Percentiles rank a stretch among this genome's conserved stretches.
Conservation (phyloP, 805 yeast species). For the Ascoidea rubescens region DNA sequence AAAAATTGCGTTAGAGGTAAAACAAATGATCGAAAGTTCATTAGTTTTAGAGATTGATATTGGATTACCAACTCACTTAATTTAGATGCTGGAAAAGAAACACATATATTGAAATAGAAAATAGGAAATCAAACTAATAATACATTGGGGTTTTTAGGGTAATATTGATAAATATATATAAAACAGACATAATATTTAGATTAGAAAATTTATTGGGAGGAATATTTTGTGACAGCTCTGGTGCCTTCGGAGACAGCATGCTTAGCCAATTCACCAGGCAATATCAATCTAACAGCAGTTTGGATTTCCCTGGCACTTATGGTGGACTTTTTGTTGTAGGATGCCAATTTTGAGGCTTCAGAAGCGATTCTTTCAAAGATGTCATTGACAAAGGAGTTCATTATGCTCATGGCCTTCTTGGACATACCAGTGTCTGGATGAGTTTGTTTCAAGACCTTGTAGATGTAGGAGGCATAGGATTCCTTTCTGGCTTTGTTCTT, state of each 20-base stretch:
- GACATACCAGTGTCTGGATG: slow-evolving; percentile 99
- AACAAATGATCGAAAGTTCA: too few species aligned
- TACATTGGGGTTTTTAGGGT: too few species aligned
- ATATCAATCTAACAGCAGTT: slow-evolving; percentile 94
- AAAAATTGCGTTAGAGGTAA: too few species aligned
- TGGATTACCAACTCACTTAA: too few species aligned
- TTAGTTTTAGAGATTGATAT: too few species aligned
- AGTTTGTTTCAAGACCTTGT: slow-evolving; percentile 97
- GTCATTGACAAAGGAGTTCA: slow-evolving; percentile 97
- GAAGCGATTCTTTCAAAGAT: slow-evolving; percentile 96
- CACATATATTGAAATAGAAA: too few species aligned
- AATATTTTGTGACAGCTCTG: slow-evolving; percentile 94
- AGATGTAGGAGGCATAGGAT: slow-evolving; percentile 94
- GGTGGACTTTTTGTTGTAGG: slow-evolving; percentile 96
- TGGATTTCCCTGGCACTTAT: slow-evolving; percentile 97
- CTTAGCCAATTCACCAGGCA: slow-evolving; percentile 97
- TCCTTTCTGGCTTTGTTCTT: slow-evolving; percentile 94
- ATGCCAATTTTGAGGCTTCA: slow-evolving; percentile 97
- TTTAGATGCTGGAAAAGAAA: too few species aligned
- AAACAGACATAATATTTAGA: too few species aligned
- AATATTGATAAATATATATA: too few species aligned
- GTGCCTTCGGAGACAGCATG: slow-evolving; percentile 99
- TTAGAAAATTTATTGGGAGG: too few species aligned
- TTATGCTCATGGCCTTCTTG: slow-evolving; percentile 95
- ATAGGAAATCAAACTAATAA: too few species aligned